Evolutionary conservation across 1,139 yeast species (phyloP), one percentile per base, ranked within the genome.

Genomic region (Yamadazyma diospyri): DNA sequence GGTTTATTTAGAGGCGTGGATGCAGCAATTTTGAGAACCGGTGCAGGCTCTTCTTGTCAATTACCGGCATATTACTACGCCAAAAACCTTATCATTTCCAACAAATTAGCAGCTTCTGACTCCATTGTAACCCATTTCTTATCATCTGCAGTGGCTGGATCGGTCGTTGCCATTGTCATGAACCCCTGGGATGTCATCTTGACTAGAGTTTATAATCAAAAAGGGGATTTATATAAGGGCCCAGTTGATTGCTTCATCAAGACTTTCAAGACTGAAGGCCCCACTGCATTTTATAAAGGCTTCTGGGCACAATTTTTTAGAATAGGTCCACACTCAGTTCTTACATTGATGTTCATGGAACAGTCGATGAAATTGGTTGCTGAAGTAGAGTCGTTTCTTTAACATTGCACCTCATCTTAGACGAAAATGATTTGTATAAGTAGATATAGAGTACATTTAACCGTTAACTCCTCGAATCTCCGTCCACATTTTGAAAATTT

Each of bases 171-270:
- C 34, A 69, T 89, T 22, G 96, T 86, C 24, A 89, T 94, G 97
- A 89, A 88, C 56, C 97, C 97, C 12, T 87, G 95, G 79, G 98
- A 92, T 57, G 97, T 92, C 34, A 76, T 92, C 35, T 69, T 92
- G 61, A 92, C 98, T 2, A 75, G 98, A 63, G 82, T 94, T 59
- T 92, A 89, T 62, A 92, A 92, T 59, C 97, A 92, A 57, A 86
- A 81, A 59, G 96, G 96, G 24, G 75, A 85, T 50, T 72, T 84
- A 38, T 92, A 92, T 62, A 72, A 65, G 39, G 95, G 94, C 4
- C 95, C 96, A 2, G 49, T 88, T 15, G 98, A 92, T 59, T 92
- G 98, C 64, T 67, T 88, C 38, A 53, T 76, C 38, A 89, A 92
- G 61, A 89, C 97, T 0, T 74, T 89, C 20, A 68, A 64, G 38